Percentiles rank a stretch among this genome's conserved stretches.
These are phyloP conservation scores for Cladosporium austrohemisphaericum DNA, from an alignment of 2,329 filamentous ascomycete species.

Conservation along the genomic window DNA sequence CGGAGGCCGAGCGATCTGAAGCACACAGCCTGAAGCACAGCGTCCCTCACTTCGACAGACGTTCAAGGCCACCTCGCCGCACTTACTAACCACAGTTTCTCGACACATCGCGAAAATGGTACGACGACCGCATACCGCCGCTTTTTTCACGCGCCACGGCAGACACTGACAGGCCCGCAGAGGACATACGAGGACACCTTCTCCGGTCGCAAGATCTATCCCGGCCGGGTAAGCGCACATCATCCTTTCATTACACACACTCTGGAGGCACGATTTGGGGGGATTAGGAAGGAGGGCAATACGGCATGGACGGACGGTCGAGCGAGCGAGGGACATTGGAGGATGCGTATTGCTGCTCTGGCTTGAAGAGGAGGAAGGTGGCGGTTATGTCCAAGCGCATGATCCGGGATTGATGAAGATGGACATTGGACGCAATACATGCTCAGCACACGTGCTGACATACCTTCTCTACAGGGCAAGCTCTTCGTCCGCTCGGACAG, in stretches of 20 bases:
- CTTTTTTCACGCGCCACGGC: too few species aligned
- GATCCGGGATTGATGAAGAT: slow-evolving; percentile 1
- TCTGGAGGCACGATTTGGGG: background rate
- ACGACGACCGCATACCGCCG: slow-evolving; percentile 8
- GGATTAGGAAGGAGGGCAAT: background rate
- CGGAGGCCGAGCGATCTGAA: too few species aligned
- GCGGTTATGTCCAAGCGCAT: background rate
- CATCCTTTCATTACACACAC: background rate
- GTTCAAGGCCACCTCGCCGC: too few species aligned
- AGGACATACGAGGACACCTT: slow-evolving; percentile 76
- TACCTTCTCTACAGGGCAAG: slow-evolving; percentile 71
- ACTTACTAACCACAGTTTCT: too few species aligned
- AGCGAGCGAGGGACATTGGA: background rate
- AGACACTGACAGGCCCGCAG: slow-evolving; percentile 50
- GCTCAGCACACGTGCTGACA: slow-evolving; percentile 16
- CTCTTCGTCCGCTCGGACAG: slow-evolving; percentile 99
- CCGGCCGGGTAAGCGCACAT: slow-evolving; percentile 60
- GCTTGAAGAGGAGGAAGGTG: background rate
- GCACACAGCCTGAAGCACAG: too few species aligned
- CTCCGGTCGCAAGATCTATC: slow-evolving; percentile 75
- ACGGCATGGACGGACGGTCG: slow-evolving; percentile 23
- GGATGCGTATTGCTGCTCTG: background rate
- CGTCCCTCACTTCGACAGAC: too few species aligned
- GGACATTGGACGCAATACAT: slow-evolving; percentile 1
- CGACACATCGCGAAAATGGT: too few species aligned